phyloP scores from a whole-genome alignment of 73 alveolate genomes.

The Symbiodinium pilosum region DNA sequence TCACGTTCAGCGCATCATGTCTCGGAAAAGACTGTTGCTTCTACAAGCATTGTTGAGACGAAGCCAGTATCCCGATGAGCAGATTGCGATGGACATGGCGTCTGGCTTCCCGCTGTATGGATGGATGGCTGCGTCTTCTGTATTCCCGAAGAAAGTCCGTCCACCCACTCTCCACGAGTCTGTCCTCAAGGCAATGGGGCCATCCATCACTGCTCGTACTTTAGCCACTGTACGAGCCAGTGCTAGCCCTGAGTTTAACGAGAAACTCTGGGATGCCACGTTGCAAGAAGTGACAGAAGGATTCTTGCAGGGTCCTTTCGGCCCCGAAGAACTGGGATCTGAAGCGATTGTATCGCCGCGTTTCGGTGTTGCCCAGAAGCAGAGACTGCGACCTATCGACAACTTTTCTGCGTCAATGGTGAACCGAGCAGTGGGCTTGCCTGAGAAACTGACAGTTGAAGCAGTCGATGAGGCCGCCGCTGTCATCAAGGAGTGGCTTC shows the following conservation, averaged over 20 bases:
- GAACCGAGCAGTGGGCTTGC: neutral
- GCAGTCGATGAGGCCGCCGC: constrained; percentile 13
- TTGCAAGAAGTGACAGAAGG: neutral
- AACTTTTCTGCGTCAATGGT: neutral
- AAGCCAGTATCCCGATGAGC: neutral
- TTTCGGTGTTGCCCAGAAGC: neutral
- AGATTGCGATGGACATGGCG: neutral
- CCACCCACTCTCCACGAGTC: neutral
- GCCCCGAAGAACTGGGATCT: too few relatives aligned
- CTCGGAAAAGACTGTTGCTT: neutral
- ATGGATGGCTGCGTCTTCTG: neutral
- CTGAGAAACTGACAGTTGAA: constrained; percentile 34
- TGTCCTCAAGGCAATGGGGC: neutral
- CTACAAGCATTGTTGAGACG: neutral
- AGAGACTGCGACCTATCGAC: constrained; percentile 22
- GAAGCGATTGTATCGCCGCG: neutral
- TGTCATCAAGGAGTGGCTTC: constrained; percentile 11
- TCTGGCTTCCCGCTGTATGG: constrained; percentile 12
- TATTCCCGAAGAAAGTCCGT: neutral
- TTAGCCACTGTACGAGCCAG: neutral
- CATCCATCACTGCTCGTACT: neutral
- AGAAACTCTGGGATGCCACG: neutral
- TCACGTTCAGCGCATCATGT: neutral
- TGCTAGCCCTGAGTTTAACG: neutral
- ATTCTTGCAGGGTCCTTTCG: neutral